Base-by-base conservation (phyloP, 805 yeast genomes). In the Ogataea paraovalis region DNA sequence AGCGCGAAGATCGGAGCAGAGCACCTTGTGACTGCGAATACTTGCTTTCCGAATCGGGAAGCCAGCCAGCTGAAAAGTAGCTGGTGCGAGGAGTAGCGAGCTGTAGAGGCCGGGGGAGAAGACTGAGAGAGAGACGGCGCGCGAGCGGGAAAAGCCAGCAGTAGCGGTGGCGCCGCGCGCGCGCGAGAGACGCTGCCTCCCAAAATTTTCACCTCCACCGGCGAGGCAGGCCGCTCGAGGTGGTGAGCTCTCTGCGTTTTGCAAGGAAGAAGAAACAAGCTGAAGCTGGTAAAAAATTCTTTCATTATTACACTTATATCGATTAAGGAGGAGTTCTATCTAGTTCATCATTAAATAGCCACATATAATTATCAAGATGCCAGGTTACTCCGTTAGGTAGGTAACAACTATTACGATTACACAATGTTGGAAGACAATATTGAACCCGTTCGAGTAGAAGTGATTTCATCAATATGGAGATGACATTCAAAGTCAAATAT, bases 361-460 rank as follows among this genome's bases (percentile, higher is more conserved):
- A 53, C 45, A 55, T 34, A 59, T 61, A 69, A 68, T 66, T 34
- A 20, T 42, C 75, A 81, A 78, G 69, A 89, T 89, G 96, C 86
- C 96, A 83, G 96, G 96, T 87, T 91, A 85, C 83, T 84, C 96
- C 80, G 96, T 89, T 76, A 88, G 92, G 96, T 87, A 87, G 71
- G 96, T 86, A 59, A 25, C 28, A 25, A 14, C 38, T 18, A 6
- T 14, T 7, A 7, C 12, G 16, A 30, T 14, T 30, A 5, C 16
- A 14, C 16, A 30, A 30, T 12, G 12, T 30, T 10, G 13, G n/a
- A 14, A 30, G 34, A 30, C 14, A 30, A 25, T 25, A 7, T 14
- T 30, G 34, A 30, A 30, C 13, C 10, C n/a, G n/a, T n/a, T n/a
- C n/a, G n/a, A n/a, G n/a, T n/a, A n/a, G 28, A 25, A 7, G 28